Base-by-base conservation (phyloP, 768 basidiomycete species). In the Phlebiopsis flavidoalba region DNA sequence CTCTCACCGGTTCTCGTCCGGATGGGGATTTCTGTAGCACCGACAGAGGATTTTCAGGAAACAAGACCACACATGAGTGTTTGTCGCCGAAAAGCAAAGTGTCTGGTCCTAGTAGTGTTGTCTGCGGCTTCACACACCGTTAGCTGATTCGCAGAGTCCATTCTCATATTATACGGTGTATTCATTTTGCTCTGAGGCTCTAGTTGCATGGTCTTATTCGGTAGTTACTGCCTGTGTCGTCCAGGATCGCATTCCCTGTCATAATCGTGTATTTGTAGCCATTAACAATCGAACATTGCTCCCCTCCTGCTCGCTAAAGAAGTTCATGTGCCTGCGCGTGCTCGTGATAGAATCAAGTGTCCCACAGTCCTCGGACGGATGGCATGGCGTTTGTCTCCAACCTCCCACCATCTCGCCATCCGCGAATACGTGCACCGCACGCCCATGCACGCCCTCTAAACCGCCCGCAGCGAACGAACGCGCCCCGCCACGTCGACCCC, bases 1-100 rank as follows among this genome's bases (percentile, higher is more conserved):
- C 62, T 71, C 67, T n/a, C 64, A 68, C 53, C 60, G 61, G 51
- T 51, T 46, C 26, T 47, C 63, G 14, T 58, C 63, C 37, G 62
- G 57, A 8, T 52, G 62, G 54, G 54, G 49, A 14, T 35, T n/a
- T n/a, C 64, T 24, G 52, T 36, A 53, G 31, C 47, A 14, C 36
- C 21, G 15, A 21, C 53, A 37, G 47, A 21, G 26, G 53, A 50
- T 10, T 11, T 22, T 10, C 15, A 24, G 14, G 35, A 35, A 15
- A 31, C 52, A 54, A n/a, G 52, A 54, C 35, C 37, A 11, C 43
- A 36, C 52, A 43, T 53, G 35, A 53, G 7, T 17, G 40, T 53
- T 33, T n/a, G n/a, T 17, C 31, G 19, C 21, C 7, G 14, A 21
- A 53, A 51, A 51, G 35, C 52, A 53, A 36, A 35, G 35, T 7